Conservation (phyloP, 345 rosid species). For the Euphorbia pulcherrima region DNA sequence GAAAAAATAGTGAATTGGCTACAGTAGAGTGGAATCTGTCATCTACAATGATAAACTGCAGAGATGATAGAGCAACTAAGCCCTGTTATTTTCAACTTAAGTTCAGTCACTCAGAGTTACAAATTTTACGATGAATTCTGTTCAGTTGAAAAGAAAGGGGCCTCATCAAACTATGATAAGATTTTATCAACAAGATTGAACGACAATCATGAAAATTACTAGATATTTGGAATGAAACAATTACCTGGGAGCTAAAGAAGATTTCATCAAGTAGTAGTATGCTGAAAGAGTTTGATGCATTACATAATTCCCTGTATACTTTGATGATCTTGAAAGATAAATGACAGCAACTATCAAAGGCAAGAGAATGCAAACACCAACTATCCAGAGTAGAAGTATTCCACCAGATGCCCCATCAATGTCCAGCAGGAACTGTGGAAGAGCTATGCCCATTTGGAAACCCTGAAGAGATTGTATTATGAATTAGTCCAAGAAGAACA, state of each 20-base stretch:
- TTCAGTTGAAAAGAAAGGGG: no score
- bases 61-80: neutral
- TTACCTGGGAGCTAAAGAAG: conserved; percentile 98
- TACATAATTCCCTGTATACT: conserved; percentile 95
- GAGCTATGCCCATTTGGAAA: conserved; percentile 99
- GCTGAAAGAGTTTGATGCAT: conserved; percentile 93
- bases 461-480: conserved; percentile 50
- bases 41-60: neutral
- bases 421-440: conserved; percentile 86
- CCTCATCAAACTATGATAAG: neutral
- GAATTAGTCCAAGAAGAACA: conserved; percentile 17
- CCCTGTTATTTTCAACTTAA: no score
- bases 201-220: neutral
- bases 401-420: conserved; percentile 97
- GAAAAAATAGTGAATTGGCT: neutral
- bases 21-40: neutral
- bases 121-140: no score
- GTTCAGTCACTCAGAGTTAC: no score
- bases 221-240: neutral
- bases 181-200: neutral
- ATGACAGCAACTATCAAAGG: conserved; percentile 92
- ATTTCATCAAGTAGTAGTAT: conserved; percentile 88
- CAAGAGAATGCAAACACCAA: conserved; percentile 92
- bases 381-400: conserved; percentile 93
- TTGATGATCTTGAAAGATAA: conserved; percentile 91